Evolutionary conservation across 306 rosid species (phyloP), one percentile per base, ranked within the genome.

Genomic region (Vigna hirtella): DNA sequence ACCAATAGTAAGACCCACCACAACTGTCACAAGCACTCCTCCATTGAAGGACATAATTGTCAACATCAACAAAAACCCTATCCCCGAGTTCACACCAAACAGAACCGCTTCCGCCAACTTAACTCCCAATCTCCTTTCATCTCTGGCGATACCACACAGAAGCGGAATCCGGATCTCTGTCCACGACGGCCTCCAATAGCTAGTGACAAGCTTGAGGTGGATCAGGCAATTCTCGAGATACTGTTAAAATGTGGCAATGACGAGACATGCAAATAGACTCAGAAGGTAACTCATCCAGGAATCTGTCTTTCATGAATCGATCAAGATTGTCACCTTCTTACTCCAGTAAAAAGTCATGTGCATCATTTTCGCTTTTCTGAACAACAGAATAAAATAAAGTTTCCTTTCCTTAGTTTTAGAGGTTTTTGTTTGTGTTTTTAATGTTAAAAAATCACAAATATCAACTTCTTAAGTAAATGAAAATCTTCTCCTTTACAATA

Each of bases 31-130:
- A 74, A 91, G 90, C 2, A 91, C 94, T 30, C 98, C 98, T 3
- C 93, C 97, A 57, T 93, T 93, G 52, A 85, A 93, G 4, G 98
- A 93, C 98, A 93, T 93, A 42, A 93, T 57, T 36, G 98, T 93
- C 74, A 93, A 77, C 98, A 93, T 93, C 82, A 94, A 85, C 74
- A 91, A 53, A 74, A 91, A 91, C 34, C 98, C 98, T 36, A 94
- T 81, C 77, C 88, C 96, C 4, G 96, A 81, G 43, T 89, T 89
- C 73, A 91, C 87, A 4, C 92, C 97, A 26, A 89, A 91, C 18
- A 90, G 79, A 72, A 79, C 57, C n/a, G 94, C 83, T 45, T 79
- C 96, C 1, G 77, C 88, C 5, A 92, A 22, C 71, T 85, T 82
- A 9, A 47, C 70, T 2, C 69, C 82, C 57, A 87, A n/a, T 36